A percentile compares a stretch with the other conserved stretches of the same genome.
Conservation (phyloP, 2,329 filamentous ascomycete species). For the Graphilbum fragrans region DNA sequence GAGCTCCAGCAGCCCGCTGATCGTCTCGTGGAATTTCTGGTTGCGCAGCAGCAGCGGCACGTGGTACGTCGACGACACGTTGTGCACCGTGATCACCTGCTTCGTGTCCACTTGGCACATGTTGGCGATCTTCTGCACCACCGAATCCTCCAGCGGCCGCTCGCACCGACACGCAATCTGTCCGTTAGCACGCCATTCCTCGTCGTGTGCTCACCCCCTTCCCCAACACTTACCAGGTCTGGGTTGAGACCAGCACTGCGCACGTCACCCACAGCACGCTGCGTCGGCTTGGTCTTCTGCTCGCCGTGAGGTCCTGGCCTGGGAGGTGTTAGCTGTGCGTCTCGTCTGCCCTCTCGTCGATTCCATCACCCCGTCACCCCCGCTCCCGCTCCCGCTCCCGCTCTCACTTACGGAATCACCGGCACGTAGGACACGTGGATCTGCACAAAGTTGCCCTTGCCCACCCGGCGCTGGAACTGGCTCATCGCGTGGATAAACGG, state of each 20-base stretch:
- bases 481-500: constrained; percentile 82
- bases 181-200: neutral
- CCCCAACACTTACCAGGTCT: constrained; percentile 43
- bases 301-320: constrained; percentile 34
- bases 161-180: constrained; percentile 91
- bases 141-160: constrained; percentile 56
- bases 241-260: constrained; percentile 68
- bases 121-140: constrained; percentile 76
- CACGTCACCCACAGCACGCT: constrained; percentile 74
- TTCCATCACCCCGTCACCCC: too few relatives aligned
- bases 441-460: constrained; percentile 71
- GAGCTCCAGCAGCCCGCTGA: constrained; percentile 47
- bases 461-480: constrained; percentile 61
- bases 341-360: neutral
- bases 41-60: constrained; percentile 84
- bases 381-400: neutral
- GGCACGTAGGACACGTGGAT: constrained; percentile 87
- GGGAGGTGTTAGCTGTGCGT: constrained; percentile 5
- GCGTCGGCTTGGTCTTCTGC: constrained; percentile 96
- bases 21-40: constrained; percentile 51
- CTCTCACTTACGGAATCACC: constrained; percentile 24
- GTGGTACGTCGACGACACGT: constrained; percentile 86
- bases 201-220: neutral
- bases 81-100: constrained; percentile 80
- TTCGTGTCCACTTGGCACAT: constrained; percentile 78